Base-by-base conservation (phyloP, 176 grass and related monocot genomes). In the Carex cristatella region DNA sequence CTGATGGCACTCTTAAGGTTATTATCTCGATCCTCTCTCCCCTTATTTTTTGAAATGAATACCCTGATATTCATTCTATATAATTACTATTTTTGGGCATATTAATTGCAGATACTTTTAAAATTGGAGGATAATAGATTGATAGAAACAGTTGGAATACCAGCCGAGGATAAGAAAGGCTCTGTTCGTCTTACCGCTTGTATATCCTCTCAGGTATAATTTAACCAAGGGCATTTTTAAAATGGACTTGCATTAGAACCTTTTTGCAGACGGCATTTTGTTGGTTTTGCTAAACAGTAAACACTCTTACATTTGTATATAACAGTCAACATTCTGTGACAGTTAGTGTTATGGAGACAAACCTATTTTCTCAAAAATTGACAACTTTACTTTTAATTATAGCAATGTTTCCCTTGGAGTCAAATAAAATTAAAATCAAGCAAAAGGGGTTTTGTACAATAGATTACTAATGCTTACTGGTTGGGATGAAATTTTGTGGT, bases 101-200 rank as follows among this genome's bases (percentile, higher is more conserved):
- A 10, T 4, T 81, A 37, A 58, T 74, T 83, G 82, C 72, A 98
- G 95, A 93, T 98, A 92, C 91, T 98, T 79, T 86, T 98, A 60
- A 98, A 95, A 88, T 79, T 98, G 86, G 91, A 95, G 83, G 95
- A 98, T 83, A 95, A 90, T 64, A 91, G 95, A 66, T 69, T 98
- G 89, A 80, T 98, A 11, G 95, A 98, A 91, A 95, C 89, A 1
- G 95, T 98, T 56, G 95, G 93, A 61, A 98, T 98, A 87, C 95
- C 93, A 16, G 88, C 91, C 2, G 83, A 95, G 54, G 89, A 93
- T 38, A 91, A 89, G 59, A 90, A 90, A 83, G 88, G 86, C 55
- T 83, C 89, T 2, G 74, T 92, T 54, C 94, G 93, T 5, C 92
- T 98, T 60, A 95, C 95, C 14, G 93, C 95, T 60, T 98, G 95